Conservation (phyloP, 108 stramenopile species). For the Heterococcus sp. region DNA sequence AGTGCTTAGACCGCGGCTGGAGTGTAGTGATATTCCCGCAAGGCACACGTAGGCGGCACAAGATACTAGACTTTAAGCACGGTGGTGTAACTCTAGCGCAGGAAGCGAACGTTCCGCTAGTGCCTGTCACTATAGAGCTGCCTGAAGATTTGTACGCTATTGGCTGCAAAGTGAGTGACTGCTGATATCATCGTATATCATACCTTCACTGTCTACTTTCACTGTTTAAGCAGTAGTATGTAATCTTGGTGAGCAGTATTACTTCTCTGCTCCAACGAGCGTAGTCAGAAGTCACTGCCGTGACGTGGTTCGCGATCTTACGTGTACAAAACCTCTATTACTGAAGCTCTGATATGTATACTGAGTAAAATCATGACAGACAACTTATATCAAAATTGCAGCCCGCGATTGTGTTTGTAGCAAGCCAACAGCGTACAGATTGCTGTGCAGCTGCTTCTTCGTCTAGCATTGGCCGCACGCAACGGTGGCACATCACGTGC, state of each 20-base stretch:
- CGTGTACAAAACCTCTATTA: too few species aligned
- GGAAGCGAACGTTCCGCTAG: constrained; percentile 16
- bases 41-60: constrained; percentile 36
- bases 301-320: neutral
- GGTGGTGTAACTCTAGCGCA: constrained; percentile 40
- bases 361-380: too few species aligned
- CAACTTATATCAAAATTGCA: too few species aligned
- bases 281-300: neutral
- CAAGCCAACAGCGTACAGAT: too few species aligned
- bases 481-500: too few species aligned
- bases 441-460: too few species aligned
- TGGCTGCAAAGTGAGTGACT: neutral
- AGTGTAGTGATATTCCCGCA: constrained; percentile 46
- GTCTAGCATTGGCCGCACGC: too few species aligned
- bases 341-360: too few species aligned
- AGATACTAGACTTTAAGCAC: constrained; percentile 38
- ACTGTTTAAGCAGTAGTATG: too few species aligned
- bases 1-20: constrained; percentile 32
- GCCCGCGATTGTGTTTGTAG: too few species aligned
- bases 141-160: neutral
- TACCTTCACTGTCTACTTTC: neutral
- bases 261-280: neutral
- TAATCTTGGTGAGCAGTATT: too few species aligned
- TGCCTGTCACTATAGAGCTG: constrained; percentile 1
- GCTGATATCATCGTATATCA: neutral